phyloP scores from a whole-genome alignment of 164 flowering plant genomes.

The Litsea cubeba region DNA sequence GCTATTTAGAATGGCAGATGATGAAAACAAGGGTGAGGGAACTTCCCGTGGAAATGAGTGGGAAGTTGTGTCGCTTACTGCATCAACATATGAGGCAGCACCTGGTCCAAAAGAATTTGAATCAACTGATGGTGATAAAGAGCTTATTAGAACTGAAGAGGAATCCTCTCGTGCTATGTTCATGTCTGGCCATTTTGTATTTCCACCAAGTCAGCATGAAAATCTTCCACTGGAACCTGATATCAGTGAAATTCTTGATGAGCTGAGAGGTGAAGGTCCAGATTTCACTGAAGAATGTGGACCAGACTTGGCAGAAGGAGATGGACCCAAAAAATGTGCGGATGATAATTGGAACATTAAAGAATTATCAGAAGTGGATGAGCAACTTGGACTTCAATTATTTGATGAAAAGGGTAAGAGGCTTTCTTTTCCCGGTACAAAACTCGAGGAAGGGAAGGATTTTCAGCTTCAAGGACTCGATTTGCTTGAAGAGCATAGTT shows the following conservation, averaged over 20 bases:
- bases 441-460: constrained; percentile 32
- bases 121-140: constrained; percentile 26
- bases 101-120: constrained; percentile 55
- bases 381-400: constrained; percentile 37
- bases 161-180: constrained; percentile 64
- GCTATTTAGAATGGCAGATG: constrained; percentile 38
- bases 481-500: constrained; percentile 42
- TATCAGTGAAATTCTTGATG: constrained; percentile 28
- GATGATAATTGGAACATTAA: constrained; percentile 35
- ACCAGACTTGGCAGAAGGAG: constrained; percentile 28
- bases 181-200: constrained; percentile 89
- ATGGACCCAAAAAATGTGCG: constrained; percentile 28
- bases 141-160: constrained; percentile 7
- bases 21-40: constrained; percentile 34
- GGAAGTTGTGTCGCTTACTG: constrained; percentile 97
- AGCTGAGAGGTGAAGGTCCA: constrained; percentile 24
- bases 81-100: constrained; percentile 85
- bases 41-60: constrained; percentile 74
- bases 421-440: constrained; percentile 26
- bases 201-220: constrained; percentile 76
- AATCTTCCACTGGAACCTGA: constrained; percentile 46
- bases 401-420: constrained; percentile 40
- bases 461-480: constrained; percentile 31
- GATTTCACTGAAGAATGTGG: constrained; percentile 17
- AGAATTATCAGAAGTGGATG: constrained; percentile 37